Conservation (phyloP, 2,329 filamentous ascomycete genomes). For the Hypocrella siamensis region DNA sequence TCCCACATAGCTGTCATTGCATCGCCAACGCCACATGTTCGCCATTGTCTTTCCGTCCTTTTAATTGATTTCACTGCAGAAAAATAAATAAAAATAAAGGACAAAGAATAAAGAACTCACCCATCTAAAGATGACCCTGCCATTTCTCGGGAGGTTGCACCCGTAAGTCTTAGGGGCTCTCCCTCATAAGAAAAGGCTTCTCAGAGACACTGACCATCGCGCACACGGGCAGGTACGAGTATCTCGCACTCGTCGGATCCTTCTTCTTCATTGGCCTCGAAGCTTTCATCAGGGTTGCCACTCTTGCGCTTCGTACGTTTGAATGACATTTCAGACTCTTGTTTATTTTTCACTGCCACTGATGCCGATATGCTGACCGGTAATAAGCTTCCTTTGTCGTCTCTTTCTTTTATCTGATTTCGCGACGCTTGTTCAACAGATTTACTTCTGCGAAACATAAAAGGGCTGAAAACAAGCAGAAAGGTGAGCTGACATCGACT, state of each 20-base stretch:
- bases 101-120: too few relatives aligned
- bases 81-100: too few relatives aligned
- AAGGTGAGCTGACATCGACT: conserved; percentile 25
- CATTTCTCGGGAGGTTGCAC: conserved; percentile 36
- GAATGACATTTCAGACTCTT: neutral
- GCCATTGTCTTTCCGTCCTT: neutral
- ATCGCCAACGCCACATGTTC: conserved; percentile 1
- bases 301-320: conserved; percentile 65
- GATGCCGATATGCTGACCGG: conserved; percentile 8
- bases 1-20: too few relatives aligned
- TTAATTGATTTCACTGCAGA: neutral
- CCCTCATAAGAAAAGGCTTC: neutral
- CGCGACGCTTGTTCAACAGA: conserved; percentile 67
- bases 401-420: conserved; percentile 65
- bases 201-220: too few relatives aligned
- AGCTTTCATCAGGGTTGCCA: conserved; percentile 68
- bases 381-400: conserved; percentile 60
- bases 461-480: conserved; percentile 51
- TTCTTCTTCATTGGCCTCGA: conserved; percentile 74
- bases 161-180: conserved; percentile 23
- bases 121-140: conserved; percentile 28
- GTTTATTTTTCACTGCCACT: conserved; percentile 3
- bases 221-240: conserved; percentile 59
- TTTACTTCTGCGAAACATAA: conserved; percentile 57
- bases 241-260: conserved; percentile 71